Base-by-base conservation (phyloP, 176 grass and related monocot species). In the Themeda triandra region DNA sequence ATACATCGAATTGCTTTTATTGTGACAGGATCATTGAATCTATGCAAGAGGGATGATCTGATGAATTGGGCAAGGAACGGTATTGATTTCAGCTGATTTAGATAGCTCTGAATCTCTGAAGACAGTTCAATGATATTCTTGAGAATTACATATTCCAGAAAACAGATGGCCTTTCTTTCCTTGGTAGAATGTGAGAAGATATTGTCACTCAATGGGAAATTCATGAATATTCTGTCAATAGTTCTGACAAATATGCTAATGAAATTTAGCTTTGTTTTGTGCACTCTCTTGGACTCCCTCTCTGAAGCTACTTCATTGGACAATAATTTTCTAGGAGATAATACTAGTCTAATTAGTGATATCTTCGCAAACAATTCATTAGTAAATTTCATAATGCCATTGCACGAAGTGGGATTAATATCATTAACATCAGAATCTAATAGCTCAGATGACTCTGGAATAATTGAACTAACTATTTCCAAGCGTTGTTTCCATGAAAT, bases 1-100 rank as follows among this genome's bases (percentile, higher is more conserved):
- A 98, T 79, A 78, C 92, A 91, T 30, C 95, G 91, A 58, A 98
- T 62, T 76, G 95, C 91, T 92, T 95, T 98, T 86, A 93, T 79
- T 82, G 91, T 78, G 69, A 86, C 42, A 84, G 86, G 89, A 83
- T 93, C 95, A 82, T 85, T 92, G 87, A 98, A 98, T 86, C 92
- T 91, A 71, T 95, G 85, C 76, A 98, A 70, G 56, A 98, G 92
- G 44, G 79, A 98, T 89, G 95, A 95, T 92, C 89, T 93, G 76
- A 98, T 86, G 79, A 98, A 90, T 66, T 80, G 82, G 65, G 79
- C 84, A 42, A 98, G 88, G 84, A 95, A 95, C 66, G 91, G 87
- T 86, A 98, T 85, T 27, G 91, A 88, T 51, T 89, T 87, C 69
- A 92, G 73, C 27, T 88, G 79, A 36, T 73, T 87, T 70, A 92